Percentiles rank a stretch among this genome's conserved stretches.
These are phyloP conservation scores for Geranium brycei DNA, from an alignment of 345 rosid species.

Conservation along the genomic window DNA sequence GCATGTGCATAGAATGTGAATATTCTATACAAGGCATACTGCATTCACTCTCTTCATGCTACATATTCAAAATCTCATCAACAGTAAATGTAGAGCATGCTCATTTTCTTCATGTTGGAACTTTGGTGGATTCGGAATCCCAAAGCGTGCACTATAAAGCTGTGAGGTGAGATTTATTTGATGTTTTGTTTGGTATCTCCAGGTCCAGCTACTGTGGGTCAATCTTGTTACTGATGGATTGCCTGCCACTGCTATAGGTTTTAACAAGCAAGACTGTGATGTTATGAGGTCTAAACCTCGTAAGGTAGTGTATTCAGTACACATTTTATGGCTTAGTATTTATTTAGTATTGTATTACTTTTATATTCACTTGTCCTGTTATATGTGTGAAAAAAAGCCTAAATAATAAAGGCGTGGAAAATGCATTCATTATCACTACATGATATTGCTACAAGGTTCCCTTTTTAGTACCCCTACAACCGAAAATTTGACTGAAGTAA, in stretches of 20 bases:
- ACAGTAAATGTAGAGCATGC: not conserved
- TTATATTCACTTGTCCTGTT: not conserved
- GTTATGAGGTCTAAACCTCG: constrained; percentile 98
- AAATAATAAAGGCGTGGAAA: not conserved
- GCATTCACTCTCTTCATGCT: not conserved
- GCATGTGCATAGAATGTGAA: not conserved
- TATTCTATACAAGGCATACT: too few relatives aligned
- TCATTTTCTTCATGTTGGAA: not conserved
- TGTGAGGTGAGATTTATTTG: constrained; percentile 5
- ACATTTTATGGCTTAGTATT: not conserved
- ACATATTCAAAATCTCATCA: not conserved
- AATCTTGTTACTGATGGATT: constrained; percentile 97
- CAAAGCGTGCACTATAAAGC: not conserved
- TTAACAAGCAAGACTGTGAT: constrained; percentile 91
- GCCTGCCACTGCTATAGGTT: constrained; percentile 99
- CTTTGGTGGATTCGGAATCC: not conserved
- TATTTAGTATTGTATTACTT: not conserved
- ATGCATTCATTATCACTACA: not conserved
- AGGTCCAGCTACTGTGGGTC: constrained; percentile 99
- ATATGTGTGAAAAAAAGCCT: too few relatives aligned
- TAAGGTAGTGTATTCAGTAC: constrained; percentile 36
- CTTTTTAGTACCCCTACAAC: not conserved
- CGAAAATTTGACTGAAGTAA: not conserved
- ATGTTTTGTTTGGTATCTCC: constrained; percentile 14
- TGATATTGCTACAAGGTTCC: not conserved